Base-by-base conservation (phyloP, 2,329 filamentous ascomycete species). In the Sphaerulina vaccinii region DNA sequence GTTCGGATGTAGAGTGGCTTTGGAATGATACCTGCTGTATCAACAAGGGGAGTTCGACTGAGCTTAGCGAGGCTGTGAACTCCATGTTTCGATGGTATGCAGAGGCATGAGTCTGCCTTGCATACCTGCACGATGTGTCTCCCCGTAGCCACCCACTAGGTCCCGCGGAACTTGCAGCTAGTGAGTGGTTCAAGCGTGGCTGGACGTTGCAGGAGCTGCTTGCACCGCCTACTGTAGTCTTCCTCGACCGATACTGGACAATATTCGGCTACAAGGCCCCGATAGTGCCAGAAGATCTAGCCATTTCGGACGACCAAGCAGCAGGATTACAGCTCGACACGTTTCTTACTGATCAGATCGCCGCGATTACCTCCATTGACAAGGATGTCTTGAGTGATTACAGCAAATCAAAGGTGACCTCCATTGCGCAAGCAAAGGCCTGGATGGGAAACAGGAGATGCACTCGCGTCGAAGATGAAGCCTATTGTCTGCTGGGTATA, bases 161-260 rank as follows among this genome's bases (percentile, higher is more conserved):
- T 23, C 29, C 18, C 5, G 16, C 24, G 13, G 29, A 33, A 11
- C n/a, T n/a, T n/a, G n/a, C n/a, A n/a, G n/a, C n/a, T n/a, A 44
- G 41, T 9, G 23, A 44, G 27, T 44, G 41, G 41, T 44, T 44
- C 27, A 44, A 44, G 27, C 15, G 57, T 1, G 57, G n/a, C n/a
- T n/a, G n/a, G n/a, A n/a, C n/a, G n/a, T n/a, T n/a, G n/a, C n/a
- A n/a, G n/a, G n/a, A n/a, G 57, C 41, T 61, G 8, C 42, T 60
- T 18, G 56, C 56, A 2, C 58, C 58, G 2, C 19, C 19, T 3
- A 39, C 32, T 3, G 46, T 58, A 1, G 36, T 49, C 1, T 58
- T 60, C 32, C 53, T 51, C 23, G 35, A 19, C 2, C 23, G 32
- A 19, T 15, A 42, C 19, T 44, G 41, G 41, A 33, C 41, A 29